Evolutionary conservation across 768 basidiomycete species (phyloP).

Genomic region (Amylocystis lapponica): DNA sequence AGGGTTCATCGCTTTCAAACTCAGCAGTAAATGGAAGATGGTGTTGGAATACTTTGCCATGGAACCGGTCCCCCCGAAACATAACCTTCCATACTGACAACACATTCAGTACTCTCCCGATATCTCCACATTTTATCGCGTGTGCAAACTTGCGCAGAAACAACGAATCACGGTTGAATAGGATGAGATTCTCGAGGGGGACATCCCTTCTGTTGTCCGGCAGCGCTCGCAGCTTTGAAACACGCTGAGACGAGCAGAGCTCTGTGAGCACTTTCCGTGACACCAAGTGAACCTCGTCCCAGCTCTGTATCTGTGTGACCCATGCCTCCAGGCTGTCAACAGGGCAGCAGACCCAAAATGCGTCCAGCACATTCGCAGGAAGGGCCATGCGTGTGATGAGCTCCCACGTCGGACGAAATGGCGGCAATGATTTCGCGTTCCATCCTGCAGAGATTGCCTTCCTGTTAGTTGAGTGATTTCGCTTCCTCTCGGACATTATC

Average conservation of each 20-base stretch:
- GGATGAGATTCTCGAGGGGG: not conserved
- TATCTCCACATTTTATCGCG: not conserved
- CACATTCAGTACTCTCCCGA: not conserved
- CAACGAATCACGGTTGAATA: not conserved
- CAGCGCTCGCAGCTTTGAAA: not conserved
- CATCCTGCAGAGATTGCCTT: not conserved
- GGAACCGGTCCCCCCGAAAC: not conserved
- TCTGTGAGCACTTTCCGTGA: not conserved
- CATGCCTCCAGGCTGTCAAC: not conserved
- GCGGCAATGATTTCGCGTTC: not conserved
- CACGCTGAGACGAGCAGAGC: not conserved
- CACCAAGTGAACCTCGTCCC: not conserved
- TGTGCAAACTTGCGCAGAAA: not conserved
- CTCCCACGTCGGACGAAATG: not conserved
- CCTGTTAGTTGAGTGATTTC: too few species aligned
- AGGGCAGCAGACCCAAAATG: not conserved
- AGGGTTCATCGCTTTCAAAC: not conserved
- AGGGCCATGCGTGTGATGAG: not conserved
- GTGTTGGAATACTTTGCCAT: not conserved
- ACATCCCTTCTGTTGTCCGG: not conserved
- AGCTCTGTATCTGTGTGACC: not conserved
- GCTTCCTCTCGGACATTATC: too few species aligned
- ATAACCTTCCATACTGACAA: not conserved
- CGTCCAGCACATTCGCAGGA: not conserved
- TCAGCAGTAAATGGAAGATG: not conserved